These are phyloP conservation scores for Cystofilobasidium bisporidii DNA, from an alignment of 768 basidiomycete species.

Conservation along the genomic window DNA sequence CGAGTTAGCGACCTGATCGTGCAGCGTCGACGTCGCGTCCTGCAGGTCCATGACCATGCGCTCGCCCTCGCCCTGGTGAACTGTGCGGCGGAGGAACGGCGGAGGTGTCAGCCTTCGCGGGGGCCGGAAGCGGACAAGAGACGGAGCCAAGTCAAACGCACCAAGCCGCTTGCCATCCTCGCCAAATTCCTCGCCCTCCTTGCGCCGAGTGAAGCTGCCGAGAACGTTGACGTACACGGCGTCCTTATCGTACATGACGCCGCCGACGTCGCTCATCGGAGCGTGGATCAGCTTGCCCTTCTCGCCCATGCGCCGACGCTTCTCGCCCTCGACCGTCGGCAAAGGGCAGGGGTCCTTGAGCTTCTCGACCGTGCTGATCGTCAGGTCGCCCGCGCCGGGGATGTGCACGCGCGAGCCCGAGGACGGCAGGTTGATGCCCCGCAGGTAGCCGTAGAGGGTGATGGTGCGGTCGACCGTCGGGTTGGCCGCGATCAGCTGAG, in stretches of 20 bases:
- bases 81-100: slow-evolving; percentile 41
- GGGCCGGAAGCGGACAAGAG: background rate
- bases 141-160: background rate
- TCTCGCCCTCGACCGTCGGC: slow-evolving; percentile 83
- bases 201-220: slow-evolving; percentile 77
- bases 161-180: slow-evolving; percentile 47
- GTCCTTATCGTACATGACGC: slow-evolving; percentile 94
- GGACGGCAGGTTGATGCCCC: slow-evolving; percentile 51
- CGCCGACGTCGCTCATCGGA: slow-evolving; percentile 97
- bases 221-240: slow-evolving; percentile 97
- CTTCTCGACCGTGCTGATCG: slow-evolving; percentile 59
- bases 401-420: slow-evolving; percentile 64
- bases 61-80: slow-evolving; percentile 82
- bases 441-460: slow-evolving; percentile 87
- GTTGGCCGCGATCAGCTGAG: slow-evolving; percentile 66
- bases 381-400: slow-evolving; percentile 85
- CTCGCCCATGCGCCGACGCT: slow-evolving; percentile 77
- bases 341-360: slow-evolving; percentile 93
- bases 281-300: slow-evolving; percentile 92
- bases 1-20: slow-evolving; percentile 67
- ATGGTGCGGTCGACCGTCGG: slow-evolving; percentile 85
- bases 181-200: slow-evolving; percentile 41
- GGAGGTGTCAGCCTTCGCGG: background rate
- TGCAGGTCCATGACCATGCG: slow-evolving; percentile 96
- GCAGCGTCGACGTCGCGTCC: slow-evolving; percentile 70